A percentile compares a stretch with the other conserved stretches of the same genome.
Conservation (phyloP, 768 basidiomycete species). For the Mycena alexandri region DNA sequence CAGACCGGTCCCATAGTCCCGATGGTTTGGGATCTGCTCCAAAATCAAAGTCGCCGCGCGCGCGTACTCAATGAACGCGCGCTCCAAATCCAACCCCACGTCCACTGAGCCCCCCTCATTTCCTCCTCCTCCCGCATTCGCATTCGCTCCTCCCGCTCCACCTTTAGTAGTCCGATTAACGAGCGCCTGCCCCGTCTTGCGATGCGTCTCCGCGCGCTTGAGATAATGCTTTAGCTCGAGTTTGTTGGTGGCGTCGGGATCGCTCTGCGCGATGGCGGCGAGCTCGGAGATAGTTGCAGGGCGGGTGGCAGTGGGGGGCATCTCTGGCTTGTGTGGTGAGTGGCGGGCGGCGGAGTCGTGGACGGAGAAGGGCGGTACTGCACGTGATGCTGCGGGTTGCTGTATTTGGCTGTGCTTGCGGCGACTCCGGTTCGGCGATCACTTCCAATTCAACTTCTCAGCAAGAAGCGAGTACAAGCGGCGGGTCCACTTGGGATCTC, state of each 20-base stretch:
- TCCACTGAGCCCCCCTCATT: not conserved
- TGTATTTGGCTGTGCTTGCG: no score
- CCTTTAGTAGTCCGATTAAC: slow-evolving; percentile 40
- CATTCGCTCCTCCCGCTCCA: slow-evolving; percentile 43
- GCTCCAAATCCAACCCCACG: slow-evolving; percentile 63
- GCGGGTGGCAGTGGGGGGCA: slow-evolving; percentile 39
- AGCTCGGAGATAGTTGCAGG: slow-evolving; percentile 77
- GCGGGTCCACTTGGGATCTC: no score
- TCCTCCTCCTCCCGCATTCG: not conserved
- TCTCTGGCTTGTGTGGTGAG: no score
- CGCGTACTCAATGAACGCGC: slow-evolving; percentile 79
- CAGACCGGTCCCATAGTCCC: slow-evolving; percentile 75
- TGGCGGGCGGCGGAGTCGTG: no score
- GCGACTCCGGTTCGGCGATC: no score
- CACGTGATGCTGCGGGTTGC: no score
- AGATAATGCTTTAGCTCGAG: slow-evolving; percentile 77
- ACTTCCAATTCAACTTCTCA: no score
- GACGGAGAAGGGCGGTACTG: no score
- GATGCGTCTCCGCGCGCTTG: slow-evolving; percentile 71
- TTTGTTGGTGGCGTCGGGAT: slow-evolving; percentile 61
- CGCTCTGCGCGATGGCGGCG: slow-evolving; percentile 61
- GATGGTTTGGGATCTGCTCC: slow-evolving; percentile 82
- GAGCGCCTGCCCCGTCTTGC: slow-evolving; percentile 65
- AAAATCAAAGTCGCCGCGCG: slow-evolving; percentile 83
- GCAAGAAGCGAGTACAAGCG: no score